Evolutionary conservation across 139 green algal genomes (phyloP).

Genomic region (Diplosphaera chodatii): DNA sequence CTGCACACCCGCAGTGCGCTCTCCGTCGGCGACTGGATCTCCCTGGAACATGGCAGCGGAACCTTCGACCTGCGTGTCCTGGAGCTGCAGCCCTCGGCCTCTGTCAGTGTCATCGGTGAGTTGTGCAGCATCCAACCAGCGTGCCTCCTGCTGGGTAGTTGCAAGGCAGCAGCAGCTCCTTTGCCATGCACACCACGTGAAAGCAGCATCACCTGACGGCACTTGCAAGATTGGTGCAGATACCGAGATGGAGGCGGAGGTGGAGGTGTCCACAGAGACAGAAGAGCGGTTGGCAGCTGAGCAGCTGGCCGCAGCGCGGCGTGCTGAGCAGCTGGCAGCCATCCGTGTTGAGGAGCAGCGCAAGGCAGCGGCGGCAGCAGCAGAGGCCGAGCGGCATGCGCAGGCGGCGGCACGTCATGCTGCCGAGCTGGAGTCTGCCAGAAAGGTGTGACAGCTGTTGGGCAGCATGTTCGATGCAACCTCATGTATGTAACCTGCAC

Average conservation of each 20-base stretch:
- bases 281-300: constrained; percentile 42
- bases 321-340: background rate
- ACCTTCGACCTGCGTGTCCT: constrained; percentile 44
- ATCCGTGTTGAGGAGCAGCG: background rate
- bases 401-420: constrained; percentile 12
- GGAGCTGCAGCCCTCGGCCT: constrained; percentile 44
- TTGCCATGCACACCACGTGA: too few species aligned
- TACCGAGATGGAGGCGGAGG: constrained; percentile 73
- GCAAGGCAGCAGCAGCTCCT: too few species aligned
- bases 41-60: constrained; percentile 24
- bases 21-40: constrained; percentile 66
- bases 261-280: constrained; percentile 66
- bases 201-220: too few species aligned
- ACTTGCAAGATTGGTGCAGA: too few species aligned
- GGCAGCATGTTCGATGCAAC: too few species aligned
- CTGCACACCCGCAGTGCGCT: constrained; percentile 56
- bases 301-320: constrained; percentile 12
- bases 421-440: constrained; percentile 9
- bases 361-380: constrained; percentile 5
- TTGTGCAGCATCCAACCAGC: too few species aligned
- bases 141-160: too few species aligned
- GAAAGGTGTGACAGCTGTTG: background rate
- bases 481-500: too few species aligned
- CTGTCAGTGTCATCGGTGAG: constrained; percentile 47
- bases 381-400: constrained; percentile 13